Conservation (phyloP, 2,329 filamentous ascomycete species). For the Arthrobotrys megalospora region DNA sequence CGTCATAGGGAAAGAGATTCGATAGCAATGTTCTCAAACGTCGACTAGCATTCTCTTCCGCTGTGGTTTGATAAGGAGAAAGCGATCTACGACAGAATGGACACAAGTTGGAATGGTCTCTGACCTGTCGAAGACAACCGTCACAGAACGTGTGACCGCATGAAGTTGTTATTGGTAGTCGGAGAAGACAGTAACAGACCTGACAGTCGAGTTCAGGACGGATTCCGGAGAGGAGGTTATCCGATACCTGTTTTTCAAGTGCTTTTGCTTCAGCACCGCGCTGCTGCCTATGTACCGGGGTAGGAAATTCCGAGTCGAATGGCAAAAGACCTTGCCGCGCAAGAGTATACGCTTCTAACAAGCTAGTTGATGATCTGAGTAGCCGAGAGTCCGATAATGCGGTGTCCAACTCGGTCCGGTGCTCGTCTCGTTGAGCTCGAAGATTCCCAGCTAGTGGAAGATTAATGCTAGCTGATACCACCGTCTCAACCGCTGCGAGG, state of each 20-base stretch:
- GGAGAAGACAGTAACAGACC: conserved; percentile 85
- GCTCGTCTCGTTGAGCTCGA: neutral
- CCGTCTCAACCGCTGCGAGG: conserved; percentile 74
- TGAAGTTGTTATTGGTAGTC: conserved; percentile 85
- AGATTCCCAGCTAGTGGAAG: neutral
- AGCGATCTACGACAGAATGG: conserved; percentile 79
- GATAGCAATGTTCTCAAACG: conserved; percentile 76
- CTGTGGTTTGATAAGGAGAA: conserved; percentile 68
- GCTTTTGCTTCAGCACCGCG: neutral
- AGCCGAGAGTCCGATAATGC: neutral
- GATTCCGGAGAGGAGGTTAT: conserved; percentile 74
- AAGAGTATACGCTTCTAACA: conserved; percentile 78
- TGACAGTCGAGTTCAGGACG: conserved; percentile 86
- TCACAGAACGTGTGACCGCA: conserved; percentile 94
- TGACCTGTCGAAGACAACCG: conserved; percentile 80
- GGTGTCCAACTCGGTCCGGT: neutral
- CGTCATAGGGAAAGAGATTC: conserved; percentile 78
- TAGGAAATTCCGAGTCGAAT: conserved; percentile 63
- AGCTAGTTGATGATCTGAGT: conserved; percentile 66
- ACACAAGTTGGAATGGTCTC: conserved; percentile 84
- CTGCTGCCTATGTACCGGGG: conserved; percentile 67
- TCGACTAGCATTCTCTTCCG: conserved; percentile 72
- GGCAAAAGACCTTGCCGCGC: conserved; percentile 67
- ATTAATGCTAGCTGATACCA: conserved; percentile 69
- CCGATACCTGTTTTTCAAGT: conserved; percentile 68